Evolutionary conservation across 164 flowering plant genomes (phyloP), one percentile per base, ranked within the genome.

Genomic region (Cinnamomum micranthum): DNA sequence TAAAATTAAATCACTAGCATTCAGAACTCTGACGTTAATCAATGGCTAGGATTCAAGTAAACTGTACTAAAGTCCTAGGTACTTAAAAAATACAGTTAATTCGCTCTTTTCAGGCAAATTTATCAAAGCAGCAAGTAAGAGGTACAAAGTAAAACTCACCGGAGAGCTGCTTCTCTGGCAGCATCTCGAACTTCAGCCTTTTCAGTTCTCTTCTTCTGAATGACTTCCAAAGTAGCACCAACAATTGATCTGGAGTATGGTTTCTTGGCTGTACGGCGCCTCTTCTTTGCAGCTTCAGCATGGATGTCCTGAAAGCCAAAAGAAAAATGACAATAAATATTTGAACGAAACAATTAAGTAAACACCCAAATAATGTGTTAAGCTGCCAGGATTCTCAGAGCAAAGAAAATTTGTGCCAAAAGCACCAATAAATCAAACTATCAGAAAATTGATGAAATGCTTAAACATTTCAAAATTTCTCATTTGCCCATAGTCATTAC

Each of bases 121-220:
- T 9, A 19, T 60, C 23, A 23, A 14, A 64, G 27, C 5, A 31
- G 35, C 22, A 64, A 24, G 67, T 25, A 33, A 25, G 6, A 31
- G 6, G 35, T 31, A 31, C 35, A 5, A 31, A 31, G 35, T 4
- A 5, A 31, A 31, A 31, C 81, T 52, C 80, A 81, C 88, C 86
- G 84, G 1, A 86, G 84, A 62, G 86, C 88, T 60, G 88, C 83
- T 76, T 86, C 86, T n/a, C 86, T 68, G 9, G 88, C 86, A 47
- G 88, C 88, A 84, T 86, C 86, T 50, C 88, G 76, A 23, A 86
- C 84, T 80, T 86, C 88, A 1, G 85, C 74, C 73, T 86, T 86
- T 70, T 85, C 89, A 28, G 84, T 75, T 79, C 87, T 85, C 71
- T 70, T 85, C 81, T 85, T 86, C 74, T 86, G 87, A 41, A 85